Evolutionary conservation across 441 rosid genomes (phyloP), one percentile per base, ranked within the genome.

Genomic region (Arabidopsis lyrata): DNA sequence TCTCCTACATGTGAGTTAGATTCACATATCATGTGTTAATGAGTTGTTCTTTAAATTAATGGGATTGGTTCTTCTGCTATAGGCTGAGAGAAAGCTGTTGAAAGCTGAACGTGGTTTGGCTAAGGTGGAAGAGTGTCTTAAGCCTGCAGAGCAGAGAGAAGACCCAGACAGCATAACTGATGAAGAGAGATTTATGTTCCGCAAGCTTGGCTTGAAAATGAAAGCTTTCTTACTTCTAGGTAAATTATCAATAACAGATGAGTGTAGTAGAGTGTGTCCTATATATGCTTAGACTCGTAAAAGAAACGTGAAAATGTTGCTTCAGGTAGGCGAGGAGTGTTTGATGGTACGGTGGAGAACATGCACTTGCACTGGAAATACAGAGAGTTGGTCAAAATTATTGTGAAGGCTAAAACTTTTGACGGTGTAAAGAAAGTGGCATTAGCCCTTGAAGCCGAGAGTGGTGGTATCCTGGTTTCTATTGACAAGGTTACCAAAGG

Each of bases 351-450:
- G 0, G 89, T 95, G 74, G 97, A 95, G 76, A 95, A 95, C 84
- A 95, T 95, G 97, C 97, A 92, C 83, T 82, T 95, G 83, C 99
- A 95, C 62, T 92, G 98, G 99, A 95, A 92, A 69, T 88, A 95
- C 67, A 81, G 99, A 48, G 99, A 95, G 61, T 77, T 95, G 70
- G 86, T 95, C 72, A 92, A 95, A 86, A 84, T 92, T 68, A 66
- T 90, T 24, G 77, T 89, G 76, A 92, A 92, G 77, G 89, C 88
- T 57, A 89, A 82, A 82, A 86, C 58, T 60, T 88, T 95, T 70
- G 99, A 95, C 16, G 86, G 83, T 76, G 99, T 86, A 35, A 90
- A 83, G 81, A 89, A 92, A 76, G 82, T 90, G 61, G 98, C 99
- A n/a, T 68, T 95, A 66, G 91, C 96, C 2, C 99, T 92, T 64